Conservation (phyloP, 352 stramenopile species). For the Phytophthora sansomeana region DNA sequence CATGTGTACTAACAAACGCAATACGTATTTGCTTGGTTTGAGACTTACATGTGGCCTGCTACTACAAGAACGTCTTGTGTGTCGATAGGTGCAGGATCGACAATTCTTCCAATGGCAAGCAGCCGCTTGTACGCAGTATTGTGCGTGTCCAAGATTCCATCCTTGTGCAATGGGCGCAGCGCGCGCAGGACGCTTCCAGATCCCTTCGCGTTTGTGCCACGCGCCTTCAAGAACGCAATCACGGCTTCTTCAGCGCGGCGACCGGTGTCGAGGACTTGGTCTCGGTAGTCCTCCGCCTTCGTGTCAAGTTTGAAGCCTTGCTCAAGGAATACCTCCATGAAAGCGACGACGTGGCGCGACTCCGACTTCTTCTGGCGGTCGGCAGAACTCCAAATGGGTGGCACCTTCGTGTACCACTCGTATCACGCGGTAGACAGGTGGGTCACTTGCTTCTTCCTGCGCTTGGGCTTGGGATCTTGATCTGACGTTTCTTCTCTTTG, state of each 20-base stretch:
- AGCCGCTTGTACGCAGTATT: conserved; percentile 17
- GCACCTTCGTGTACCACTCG: conserved; percentile 18
- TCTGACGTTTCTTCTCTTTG: neutral
- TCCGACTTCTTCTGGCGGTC: conserved; percentile 38
- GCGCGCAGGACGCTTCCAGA: neutral
- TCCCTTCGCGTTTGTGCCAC: neutral
- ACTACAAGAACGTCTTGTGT: conserved; percentile 5
- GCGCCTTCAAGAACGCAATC: conserved; percentile 1
- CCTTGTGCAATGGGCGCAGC: neutral
- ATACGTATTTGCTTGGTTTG: no score
- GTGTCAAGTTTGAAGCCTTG: no score
- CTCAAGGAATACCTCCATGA: no score
- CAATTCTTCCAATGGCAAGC: conserved; percentile 1
- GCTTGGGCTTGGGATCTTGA: conserved; percentile 10
- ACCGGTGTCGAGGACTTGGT: no score
- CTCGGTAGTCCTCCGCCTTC: no score
- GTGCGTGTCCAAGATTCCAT: neutral
- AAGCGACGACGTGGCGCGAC: no score
- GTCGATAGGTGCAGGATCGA: conserved; percentile 5
- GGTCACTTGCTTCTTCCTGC: conserved; percentile 11
- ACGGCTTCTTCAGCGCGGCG: no score
- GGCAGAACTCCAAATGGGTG: neutral
- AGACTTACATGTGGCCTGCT: conserved; percentile 1
- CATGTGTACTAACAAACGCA: no score
- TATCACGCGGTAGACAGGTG: no score